Base-by-base conservation (phyloP, 2,329 filamentous ascomycete genomes). In the Tolypocladium endophyticum region DNA sequence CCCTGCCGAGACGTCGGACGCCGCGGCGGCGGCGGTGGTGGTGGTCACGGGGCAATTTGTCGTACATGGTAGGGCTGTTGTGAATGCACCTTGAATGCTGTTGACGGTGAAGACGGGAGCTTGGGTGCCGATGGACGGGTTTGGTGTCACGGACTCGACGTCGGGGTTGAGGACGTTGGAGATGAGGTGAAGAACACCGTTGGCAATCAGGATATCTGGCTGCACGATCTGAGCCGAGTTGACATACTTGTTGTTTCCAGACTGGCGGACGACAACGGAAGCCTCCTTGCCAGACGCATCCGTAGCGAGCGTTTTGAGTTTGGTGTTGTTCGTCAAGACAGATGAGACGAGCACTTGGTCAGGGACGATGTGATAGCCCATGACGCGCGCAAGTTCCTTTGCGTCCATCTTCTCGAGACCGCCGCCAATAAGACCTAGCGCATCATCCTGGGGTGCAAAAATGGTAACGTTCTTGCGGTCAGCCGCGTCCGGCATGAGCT, bases 301-400 rank as follows among this genome's bases (percentile, higher is more conserved):
- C 39, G 60, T 60, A 28, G 62, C 62, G 1, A 82, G 70, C 0
- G 77, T 79, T 1, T 59, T n/a, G 18, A 74, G 64, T 4, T 60
- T 60, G 9, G 67, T 59, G 54, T 65, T 62, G 61, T 70, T 58
- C 73, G 74, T 63, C 23, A 79, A 69, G 43, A 66, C 61, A 1
- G 74, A 72, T 23, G 79, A 82, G 67, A 85, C 85, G 2, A 79
- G 71, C 1, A 86, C 77, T 8, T 74, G 73, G 58, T 75, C 77
- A n/a, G 79, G 77, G 53, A 89, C 72, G 57, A 89, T 77, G 69
- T 90, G 87, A 72, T 90, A 90, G 33, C 77, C 72, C 39, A 89
- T 76, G 57, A 89, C 78, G 35, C 69, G 70, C 2, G 76, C 69
- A 1, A 88, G 74, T 18, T 82, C 70, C 5, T 77, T 70, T 0